Conservation (phyloP, 164 flowering plant genomes). For the Dillenia suffruticosa region DNA sequence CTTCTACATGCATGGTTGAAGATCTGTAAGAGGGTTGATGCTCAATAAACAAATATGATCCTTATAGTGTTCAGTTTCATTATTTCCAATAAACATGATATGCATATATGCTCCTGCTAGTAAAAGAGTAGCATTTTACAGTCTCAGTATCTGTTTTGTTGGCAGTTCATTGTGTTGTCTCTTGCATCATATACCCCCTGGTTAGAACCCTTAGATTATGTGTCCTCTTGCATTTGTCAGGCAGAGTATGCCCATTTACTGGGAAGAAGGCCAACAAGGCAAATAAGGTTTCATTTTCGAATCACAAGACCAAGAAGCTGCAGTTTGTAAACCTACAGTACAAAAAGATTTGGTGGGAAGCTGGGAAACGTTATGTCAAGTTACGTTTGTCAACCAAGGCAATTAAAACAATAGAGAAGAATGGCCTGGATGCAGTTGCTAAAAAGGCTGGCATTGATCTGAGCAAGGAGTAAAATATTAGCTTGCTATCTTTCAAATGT, state of each 20-base stretch:
- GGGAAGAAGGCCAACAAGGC: slow-evolving; percentile 90
- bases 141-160: not conserved
- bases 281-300: slow-evolving; percentile 80
- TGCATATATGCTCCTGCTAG: not conserved
- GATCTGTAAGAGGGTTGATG: too few relatives aligned
- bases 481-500: not conserved
- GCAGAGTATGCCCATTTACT: slow-evolving; percentile 87
- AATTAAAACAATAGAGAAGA: slow-evolving; percentile 88
- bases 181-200: not conserved
- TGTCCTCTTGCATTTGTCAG: slow-evolving; percentile 32
- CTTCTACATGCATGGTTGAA: too few relatives aligned
- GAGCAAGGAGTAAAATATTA: slow-evolving; percentile 42
- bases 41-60: too few relatives aligned
- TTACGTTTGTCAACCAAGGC: slow-evolving; percentile 90
- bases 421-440: slow-evolving; percentile 88
- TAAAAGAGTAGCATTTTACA: not conserved
- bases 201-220: too few relatives aligned
- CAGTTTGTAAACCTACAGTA: slow-evolving; percentile 93
- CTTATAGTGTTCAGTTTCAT: too few relatives aligned
- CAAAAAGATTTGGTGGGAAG: slow-evolving; percentile 98
- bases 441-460: slow-evolving; percentile 96
- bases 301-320: slow-evolving; percentile 84
- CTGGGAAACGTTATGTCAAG: slow-evolving; percentile 78
- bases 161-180: not conserved
- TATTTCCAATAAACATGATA: not conserved